Base-by-base conservation (phyloP, 2,329 filamentous ascomycete genomes). In the Ustilaginoidea virens region DNA sequence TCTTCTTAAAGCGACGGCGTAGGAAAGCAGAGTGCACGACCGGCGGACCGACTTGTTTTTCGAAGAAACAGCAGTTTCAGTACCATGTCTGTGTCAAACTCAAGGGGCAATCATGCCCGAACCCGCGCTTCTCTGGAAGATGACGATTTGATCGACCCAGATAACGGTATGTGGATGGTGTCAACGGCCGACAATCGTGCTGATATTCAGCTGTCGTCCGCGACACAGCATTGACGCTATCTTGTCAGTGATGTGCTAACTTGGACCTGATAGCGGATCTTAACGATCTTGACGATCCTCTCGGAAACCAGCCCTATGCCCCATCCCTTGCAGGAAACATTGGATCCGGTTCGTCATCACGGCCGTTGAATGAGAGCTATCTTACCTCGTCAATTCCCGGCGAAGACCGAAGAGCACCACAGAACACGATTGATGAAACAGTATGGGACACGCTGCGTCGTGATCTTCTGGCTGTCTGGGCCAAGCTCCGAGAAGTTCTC, bases 391-490 rank as follows among this genome's bases (percentile, higher is more conserved):
- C 75, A 33, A 92, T 98, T 47, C 78, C 79, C 3, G 90, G 90
- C 40, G 87, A 96, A 55, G 90, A 98, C 60, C 80, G 90, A 31
- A 71, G 79, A 38, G 86, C 90, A 11, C 72, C 85, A 6, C 74
- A 78, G 40, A 92, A 92, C 58, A 98, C 90, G 25, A 92, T 98
- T 52, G 90, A 98, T 54, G 90, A 98, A 59, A 77, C 75, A 2
- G 90, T 98, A 23, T 98, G 90, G 90, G 82, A 87, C 24, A 98
- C 90, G n/a, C 63, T 98, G 35, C 82, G 80, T 29, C 78, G 90
- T 41, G 90, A 98, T 53, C 60, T 98, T 39, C 58, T 87, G 6
- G 90, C 85, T 16, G 83, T 96, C 20, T 96, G 90, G 87, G 80
- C 82, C 58, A 98, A 98, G 66, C 83, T 98, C 76, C 77, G 81